Percentiles rank a stretch among this genome's conserved stretches.
These are phyloP conservation scores for Camellia oleifera DNA, from an alignment of 179 eudicot genomes.

Conservation along the genomic window DNA sequence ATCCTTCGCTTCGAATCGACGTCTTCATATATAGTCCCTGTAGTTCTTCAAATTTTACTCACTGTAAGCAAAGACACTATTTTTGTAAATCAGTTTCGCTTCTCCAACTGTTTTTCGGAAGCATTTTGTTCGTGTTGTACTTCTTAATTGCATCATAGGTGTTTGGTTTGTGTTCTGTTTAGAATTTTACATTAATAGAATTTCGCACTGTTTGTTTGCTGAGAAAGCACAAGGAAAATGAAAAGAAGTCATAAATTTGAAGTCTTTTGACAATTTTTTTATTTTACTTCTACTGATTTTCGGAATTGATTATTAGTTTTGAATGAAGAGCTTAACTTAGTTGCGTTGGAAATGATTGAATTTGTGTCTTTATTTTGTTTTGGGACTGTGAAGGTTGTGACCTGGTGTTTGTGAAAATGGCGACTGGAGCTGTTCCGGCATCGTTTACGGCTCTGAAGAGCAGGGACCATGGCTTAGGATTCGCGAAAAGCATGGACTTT, in stretches of 20 bases:
- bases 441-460: conserved; percentile 58
- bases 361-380: not conserved
- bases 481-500: conserved; percentile 58
- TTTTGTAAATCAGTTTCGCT: not conserved
- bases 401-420: conserved; percentile 47
- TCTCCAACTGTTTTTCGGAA: not conserved
- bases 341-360: conserved; percentile 4
- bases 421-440: conserved; percentile 69
- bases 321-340: not conserved
- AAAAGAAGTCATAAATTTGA: not conserved
- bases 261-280: not conserved
- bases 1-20: too few species aligned
- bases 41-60: not conserved
- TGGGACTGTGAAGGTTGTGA: conserved; percentile 17
- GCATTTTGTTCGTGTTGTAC: not conserved
- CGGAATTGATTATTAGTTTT: not conserved
- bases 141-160: not conserved
- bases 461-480: conserved; percentile 57
- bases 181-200: not conserved
- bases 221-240: not conserved
- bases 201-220: not conserved
- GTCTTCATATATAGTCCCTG: too few species aligned
- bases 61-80: not conserved
- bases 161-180: not conserved
- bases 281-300: not conserved